A percentile compares a stretch with the other conserved stretches of the same genome.
phyloP scores from a whole-genome alignment of 2,329 filamentous ascomycete species.

The Cordyceps fumosorosea region DNA sequence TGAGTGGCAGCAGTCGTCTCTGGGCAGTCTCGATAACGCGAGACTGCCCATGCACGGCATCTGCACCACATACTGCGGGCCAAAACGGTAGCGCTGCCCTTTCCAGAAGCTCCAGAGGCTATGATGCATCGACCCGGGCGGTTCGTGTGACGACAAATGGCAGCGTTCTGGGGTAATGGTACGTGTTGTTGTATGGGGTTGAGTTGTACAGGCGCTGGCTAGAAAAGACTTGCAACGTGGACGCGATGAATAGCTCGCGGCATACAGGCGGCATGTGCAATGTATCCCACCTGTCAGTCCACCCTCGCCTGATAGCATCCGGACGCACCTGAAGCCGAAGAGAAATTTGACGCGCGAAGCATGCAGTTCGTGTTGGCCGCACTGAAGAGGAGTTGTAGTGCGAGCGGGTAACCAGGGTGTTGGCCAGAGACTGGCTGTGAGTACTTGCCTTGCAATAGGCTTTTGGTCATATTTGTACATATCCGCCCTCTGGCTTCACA shows the following conservation, averaged over 20 bases:
- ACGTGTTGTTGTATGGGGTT: no score
- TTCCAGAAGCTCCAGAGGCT: neutral
- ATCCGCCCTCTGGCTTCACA: neutral
- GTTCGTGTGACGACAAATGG: neutral
- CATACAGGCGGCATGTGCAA: neutral
- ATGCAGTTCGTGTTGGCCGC: neutral
- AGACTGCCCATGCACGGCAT: neutral
- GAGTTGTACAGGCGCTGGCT: neutral
- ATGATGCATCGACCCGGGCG: neutral
- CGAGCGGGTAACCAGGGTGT: neutral
- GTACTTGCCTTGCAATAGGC: no score
- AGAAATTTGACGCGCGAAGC: neutral
- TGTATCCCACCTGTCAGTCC: neutral
- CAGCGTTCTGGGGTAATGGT: neutral
- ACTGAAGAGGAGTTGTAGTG: neutral
- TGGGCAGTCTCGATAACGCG: neutral
- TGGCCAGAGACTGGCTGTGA: neutral
- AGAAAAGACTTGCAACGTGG: neutral
- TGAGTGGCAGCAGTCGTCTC: neutral
- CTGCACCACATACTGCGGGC: neutral
- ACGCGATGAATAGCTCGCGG: neutral
- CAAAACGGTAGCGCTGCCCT: neutral
- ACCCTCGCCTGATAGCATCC: neutral
- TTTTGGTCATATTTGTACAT: no score
- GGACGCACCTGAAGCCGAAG: neutral